phyloP scores from a whole-genome alignment of 176 grass and related monocot species.

The Musa beccarii region DNA sequence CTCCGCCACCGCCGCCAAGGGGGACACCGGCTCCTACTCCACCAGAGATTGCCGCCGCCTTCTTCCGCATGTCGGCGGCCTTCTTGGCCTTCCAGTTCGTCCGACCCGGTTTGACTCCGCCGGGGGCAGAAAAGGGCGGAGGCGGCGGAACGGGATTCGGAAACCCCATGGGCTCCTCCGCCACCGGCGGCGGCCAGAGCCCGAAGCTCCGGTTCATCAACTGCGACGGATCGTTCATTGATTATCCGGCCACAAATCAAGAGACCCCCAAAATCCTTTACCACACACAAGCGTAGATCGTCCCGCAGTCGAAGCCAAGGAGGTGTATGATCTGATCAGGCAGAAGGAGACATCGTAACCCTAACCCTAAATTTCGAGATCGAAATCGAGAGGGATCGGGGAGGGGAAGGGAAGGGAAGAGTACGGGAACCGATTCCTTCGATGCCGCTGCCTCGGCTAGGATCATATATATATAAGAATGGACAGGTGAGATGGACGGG shows the following conservation, averaged over 20 bases:
- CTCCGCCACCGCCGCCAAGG: constrained; percentile 4
- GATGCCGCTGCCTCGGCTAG: no score
- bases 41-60: constrained; percentile 16
- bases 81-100: constrained; percentile 30
- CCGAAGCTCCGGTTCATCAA: constrained; percentile 43
- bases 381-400: neutral
- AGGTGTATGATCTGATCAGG: no score
- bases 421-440: neutral
- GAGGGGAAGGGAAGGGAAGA: neutral
- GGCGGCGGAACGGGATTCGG: neutral
- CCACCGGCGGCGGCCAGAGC: constrained; percentile 44
- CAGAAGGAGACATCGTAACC: neutral
- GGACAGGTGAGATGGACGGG: neutral
- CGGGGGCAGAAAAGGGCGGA: constrained; percentile 12
- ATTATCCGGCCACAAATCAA: neutral
- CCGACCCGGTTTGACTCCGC: constrained; percentile 20
- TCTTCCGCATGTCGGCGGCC: constrained; percentile 37
- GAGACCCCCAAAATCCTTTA: neutral
- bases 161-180: constrained; percentile 19
- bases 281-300: neutral
- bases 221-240: constrained; percentile 54
- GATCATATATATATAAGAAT: no score
- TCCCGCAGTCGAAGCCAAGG: neutral
- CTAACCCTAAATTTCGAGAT: constrained; percentile 3
- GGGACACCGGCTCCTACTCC: neutral